phyloP scores from a whole-genome alignment of 1,139 yeast species.

The Saccharomyces hybrid region DNA sequence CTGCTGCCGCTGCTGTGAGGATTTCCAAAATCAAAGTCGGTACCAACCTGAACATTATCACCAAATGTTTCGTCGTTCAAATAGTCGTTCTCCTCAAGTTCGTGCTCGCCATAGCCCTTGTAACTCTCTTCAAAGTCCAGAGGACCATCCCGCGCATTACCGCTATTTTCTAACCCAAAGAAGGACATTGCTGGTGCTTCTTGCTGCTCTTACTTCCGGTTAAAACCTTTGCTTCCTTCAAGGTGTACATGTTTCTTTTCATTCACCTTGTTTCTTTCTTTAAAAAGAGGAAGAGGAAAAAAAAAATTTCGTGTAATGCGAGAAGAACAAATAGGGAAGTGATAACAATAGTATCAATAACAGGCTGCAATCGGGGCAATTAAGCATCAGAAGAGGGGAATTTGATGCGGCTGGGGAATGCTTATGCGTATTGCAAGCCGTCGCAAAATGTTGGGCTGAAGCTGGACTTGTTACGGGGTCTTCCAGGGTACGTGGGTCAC shows the following conservation, averaged over 20 bases:
- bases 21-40: constrained; percentile 68
- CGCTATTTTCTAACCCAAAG: constrained; percentile 24
- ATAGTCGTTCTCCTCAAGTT: constrained; percentile 69
- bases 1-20: constrained; percentile 25
- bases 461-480: constrained; percentile 17
- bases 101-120: constrained; percentile 65
- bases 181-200: constrained; percentile 24
- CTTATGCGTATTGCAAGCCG: constrained; percentile 3
- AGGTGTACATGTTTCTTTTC: background rate
- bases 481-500: constrained; percentile 54
- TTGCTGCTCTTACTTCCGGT: background rate
- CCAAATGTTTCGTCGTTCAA: constrained; percentile 90
- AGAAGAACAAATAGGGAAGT: background rate
- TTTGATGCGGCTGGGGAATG: background rate
- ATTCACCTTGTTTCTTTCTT: background rate
- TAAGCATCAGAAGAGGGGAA: background rate
- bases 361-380: background rate
- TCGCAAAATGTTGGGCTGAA: constrained; percentile 11
- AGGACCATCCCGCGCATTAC: constrained; percentile 6
- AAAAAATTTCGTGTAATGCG: constrained; percentile 3
- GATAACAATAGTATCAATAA: constrained; percentile 1
- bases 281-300: background rate
- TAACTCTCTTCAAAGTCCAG: constrained; percentile 77
- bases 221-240: background rate
- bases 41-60: constrained; percentile 47